phyloP scores from a whole-genome alignment of 306 rosid genomes.

The Medicago ruthenica region DNA sequence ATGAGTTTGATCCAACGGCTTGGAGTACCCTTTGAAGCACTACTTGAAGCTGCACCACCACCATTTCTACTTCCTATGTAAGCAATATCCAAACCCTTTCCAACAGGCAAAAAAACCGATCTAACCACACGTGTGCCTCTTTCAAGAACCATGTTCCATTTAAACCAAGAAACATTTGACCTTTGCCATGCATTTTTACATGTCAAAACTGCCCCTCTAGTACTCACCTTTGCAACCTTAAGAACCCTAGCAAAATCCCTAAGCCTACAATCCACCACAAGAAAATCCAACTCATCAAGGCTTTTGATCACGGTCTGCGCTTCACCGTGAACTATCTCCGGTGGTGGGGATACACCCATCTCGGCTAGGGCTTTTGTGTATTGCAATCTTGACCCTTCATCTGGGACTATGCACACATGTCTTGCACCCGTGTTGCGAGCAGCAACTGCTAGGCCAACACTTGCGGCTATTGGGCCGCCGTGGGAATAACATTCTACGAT shows the following conservation, averaged over 20 bases:
- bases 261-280: slow-evolving; percentile 71
- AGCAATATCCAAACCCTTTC: slow-evolving; percentile 85
- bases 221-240: slow-evolving; percentile 52
- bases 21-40: slow-evolving; percentile 35
- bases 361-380: slow-evolving; percentile 55
- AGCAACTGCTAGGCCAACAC: slow-evolving; percentile 77
- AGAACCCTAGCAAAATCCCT: slow-evolving; percentile 73
- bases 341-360: slow-evolving; percentile 44
- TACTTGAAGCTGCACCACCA: not conserved
- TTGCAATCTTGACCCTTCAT: slow-evolving; percentile 57
- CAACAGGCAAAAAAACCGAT: slow-evolving; percentile 77
- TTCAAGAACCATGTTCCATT: slow-evolving; percentile 63
- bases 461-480: slow-evolving; percentile 61
- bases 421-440: slow-evolving; percentile 80
- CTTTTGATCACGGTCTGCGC: slow-evolving; percentile 44
- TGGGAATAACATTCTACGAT: slow-evolving; percentile 69
- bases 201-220: slow-evolving; percentile 75
- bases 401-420: slow-evolving; percentile 80
- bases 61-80: slow-evolving; percentile 61
- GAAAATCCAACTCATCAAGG: slow-evolving; percentile 65
- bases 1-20: slow-evolving; percentile 83
- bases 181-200: slow-evolving; percentile 76
- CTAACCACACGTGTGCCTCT: slow-evolving; percentile 80
- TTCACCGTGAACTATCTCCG: slow-evolving; percentile 62
- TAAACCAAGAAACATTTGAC: slow-evolving; percentile 50